These are phyloP conservation scores for Diaporthe destruens DNA, from an alignment of 2,329 filamentous ascomycete species.

Conservation along the genomic window DNA sequence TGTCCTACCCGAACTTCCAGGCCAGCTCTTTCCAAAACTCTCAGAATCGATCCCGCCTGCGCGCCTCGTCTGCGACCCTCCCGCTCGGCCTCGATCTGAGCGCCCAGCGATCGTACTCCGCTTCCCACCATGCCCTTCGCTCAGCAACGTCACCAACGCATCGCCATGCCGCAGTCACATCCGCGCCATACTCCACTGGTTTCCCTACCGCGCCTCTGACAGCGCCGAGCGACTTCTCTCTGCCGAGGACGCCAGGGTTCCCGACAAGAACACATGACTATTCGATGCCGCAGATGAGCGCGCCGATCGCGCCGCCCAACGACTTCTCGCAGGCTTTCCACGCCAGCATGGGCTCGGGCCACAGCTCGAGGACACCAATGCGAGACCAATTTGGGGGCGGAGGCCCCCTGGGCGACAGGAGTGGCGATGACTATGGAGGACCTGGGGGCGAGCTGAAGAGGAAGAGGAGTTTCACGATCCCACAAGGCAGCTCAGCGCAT, in stretches of 20 bases:
- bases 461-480: constrained; percentile 54
- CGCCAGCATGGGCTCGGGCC: constrained; percentile 54
- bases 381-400: constrained; percentile 58
- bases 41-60: constrained; percentile 60
- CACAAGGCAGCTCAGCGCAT: constrained; percentile 36
- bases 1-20: constrained; percentile 62
- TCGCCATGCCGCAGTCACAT: constrained; percentile 52
- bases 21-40: constrained; percentile 56
- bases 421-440: constrained; percentile 48
- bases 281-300: constrained; percentile 66
- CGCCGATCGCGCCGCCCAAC: constrained; percentile 64
- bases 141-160: constrained; percentile 51
- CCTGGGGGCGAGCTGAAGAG: constrained; percentile 50
- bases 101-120: constrained; percentile 55
- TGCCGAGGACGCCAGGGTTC: constrained; percentile 58
- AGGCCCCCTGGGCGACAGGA: constrained; percentile 44
- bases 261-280: constrained; percentile 58
- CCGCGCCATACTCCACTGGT: constrained; percentile 61
- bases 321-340: constrained; percentile 66
- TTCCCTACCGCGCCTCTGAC: constrained; percentile 67
- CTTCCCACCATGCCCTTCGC: constrained; percentile 46
- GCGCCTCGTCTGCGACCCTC: constrained; percentile 63
- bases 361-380: constrained; percentile 57
- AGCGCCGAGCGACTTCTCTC: constrained; percentile 65
- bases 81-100: constrained; percentile 60